phyloP scores from a whole-genome alignment of 2,329 filamentous ascomycete genomes.

The Aspergillus luchuensis region DNA sequence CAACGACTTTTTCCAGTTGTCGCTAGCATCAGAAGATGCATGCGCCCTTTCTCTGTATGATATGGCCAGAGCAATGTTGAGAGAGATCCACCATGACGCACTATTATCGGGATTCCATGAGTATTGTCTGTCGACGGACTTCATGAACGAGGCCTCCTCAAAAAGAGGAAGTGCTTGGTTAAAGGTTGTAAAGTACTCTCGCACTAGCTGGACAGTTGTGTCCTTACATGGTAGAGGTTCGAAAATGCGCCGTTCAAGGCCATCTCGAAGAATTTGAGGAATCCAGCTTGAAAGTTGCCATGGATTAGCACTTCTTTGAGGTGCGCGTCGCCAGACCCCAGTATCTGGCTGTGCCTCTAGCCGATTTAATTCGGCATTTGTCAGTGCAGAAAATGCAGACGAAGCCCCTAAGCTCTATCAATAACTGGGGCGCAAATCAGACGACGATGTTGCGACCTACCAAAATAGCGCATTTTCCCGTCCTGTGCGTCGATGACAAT shows the following conservation, averaged over 20 bases:
- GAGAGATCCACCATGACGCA: conserved; percentile 22
- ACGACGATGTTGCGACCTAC: conserved; percentile 3
- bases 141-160: conserved; percentile 11
- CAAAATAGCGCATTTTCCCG: conserved; percentile 24
- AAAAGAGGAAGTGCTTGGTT: conserved; percentile 21
- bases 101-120: conserved; percentile 24
- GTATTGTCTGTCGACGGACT: conserved; percentile 19
- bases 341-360: conserved; percentile 7
- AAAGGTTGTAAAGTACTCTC: conserved; percentile 17
- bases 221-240: conserved; percentile 16
- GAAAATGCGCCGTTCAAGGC: conserved; percentile 13
- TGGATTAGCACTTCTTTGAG: conserved; percentile 7
- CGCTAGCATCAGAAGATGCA: conserved; percentile 2
- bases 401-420: conserved; percentile 17
- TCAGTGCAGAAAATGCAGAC: conserved; percentile 16
- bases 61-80: conserved; percentile 26
- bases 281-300: conserved; percentile 20
- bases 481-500: conserved; percentile 18
- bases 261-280: conserved; percentile 19
- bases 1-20: conserved; percentile 21
- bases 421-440: not conserved
- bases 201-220: conserved; percentile 11
- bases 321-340: conserved; percentile 3
- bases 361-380: not conserved
- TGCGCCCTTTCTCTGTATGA: conserved; percentile 21